Percentiles rank a stretch among this genome's conserved stretches.
Conservation (phyloP, 169 alveolate species). For the Toxoplasma gondii region DNA sequence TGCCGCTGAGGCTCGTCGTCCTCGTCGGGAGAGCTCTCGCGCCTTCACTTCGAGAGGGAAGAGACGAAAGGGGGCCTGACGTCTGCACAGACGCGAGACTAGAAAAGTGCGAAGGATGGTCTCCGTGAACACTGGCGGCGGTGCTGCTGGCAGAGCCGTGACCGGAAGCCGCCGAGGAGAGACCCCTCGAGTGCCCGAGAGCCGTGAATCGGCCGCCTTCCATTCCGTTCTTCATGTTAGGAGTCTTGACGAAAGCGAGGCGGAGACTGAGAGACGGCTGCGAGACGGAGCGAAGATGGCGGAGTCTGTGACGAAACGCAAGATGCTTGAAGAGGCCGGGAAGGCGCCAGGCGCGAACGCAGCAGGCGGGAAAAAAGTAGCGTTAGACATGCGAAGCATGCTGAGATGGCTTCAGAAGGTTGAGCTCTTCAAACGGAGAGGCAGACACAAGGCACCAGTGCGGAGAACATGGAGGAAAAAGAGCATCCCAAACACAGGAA, state of each 20-base stretch:
- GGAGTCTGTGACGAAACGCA: background rate
- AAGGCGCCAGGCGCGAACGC: background rate
- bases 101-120: background rate
- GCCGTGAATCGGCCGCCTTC: background rate
- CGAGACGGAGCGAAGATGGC: background rate
- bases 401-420: too few relatives aligned
- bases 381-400: too few relatives aligned
- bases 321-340: background rate
- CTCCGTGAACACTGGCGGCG: background rate
- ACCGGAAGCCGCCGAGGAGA: background rate
- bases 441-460: too few relatives aligned
- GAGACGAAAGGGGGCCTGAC: background rate
- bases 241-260: too few relatives aligned
- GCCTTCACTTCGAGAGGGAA: background rate
- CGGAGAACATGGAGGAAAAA: too few relatives aligned
- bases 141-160: background rate
- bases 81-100: slow-evolving; percentile 10
- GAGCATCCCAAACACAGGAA: too few relatives aligned
- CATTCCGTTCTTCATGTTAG: background rate
- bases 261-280: background rate
- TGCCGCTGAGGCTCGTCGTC: slow-evolving; percentile 30
- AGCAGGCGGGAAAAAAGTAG: too few relatives aligned
- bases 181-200: background rate
- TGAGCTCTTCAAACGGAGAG: too few relatives aligned
- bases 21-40: background rate